Evolutionary conservation across 2,329 filamentous ascomycete genomes (phyloP).

Genomic region (Aspergillus flavus): DNA sequence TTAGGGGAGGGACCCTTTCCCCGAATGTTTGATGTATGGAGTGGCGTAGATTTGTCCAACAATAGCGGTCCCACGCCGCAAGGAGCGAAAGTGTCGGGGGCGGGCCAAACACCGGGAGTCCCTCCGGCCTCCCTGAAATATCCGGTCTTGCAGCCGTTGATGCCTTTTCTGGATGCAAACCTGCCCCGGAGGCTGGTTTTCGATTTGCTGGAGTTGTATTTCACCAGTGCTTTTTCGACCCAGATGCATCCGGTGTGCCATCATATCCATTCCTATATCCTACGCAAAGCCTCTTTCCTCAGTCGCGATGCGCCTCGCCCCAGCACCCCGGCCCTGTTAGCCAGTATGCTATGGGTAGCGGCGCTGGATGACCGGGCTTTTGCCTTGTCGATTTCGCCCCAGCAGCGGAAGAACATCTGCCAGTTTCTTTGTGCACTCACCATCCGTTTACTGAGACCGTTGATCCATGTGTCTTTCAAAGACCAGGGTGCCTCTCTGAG

Average conservation of each 20-base stretch:
- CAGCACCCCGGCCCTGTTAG: constrained; percentile 82
- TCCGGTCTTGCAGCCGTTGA: constrained; percentile 78
- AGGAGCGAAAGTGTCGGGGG: constrained; percentile 59
- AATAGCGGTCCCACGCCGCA: constrained; percentile 50
- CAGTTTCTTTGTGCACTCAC: constrained; percentile 87
- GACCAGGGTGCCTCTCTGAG: constrained; percentile 48
- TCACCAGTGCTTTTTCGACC: constrained; percentile 82
- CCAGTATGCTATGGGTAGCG: constrained; percentile 95
- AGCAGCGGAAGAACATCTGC: constrained; percentile 80
- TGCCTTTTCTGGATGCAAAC: constrained; percentile 77
- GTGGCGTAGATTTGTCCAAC: constrained; percentile 29
- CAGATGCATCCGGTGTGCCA: constrained; percentile 90
- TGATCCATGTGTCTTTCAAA: constrained; percentile 72
- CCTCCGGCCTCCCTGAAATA: constrained; percentile 62
- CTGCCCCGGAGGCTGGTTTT: constrained; percentile 80
- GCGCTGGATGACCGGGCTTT: constrained; percentile 91
- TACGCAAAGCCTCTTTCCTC: constrained; percentile 84
- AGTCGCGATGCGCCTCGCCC: constrained; percentile 76
- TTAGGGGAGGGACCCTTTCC: constrained; percentile 32
- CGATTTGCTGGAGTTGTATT: constrained; percentile 87
- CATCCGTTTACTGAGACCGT: constrained; percentile 78
- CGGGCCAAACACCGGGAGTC: constrained; percentile 51
- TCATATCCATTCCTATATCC: constrained; percentile 85
- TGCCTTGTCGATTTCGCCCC: constrained; percentile 79
- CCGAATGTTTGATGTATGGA: constrained; percentile 35